These are phyloP conservation scores for Fusarium brachygibbosum DNA, from an alignment of 2,329 filamentous ascomycete genomes.

Conservation along the genomic window DNA sequence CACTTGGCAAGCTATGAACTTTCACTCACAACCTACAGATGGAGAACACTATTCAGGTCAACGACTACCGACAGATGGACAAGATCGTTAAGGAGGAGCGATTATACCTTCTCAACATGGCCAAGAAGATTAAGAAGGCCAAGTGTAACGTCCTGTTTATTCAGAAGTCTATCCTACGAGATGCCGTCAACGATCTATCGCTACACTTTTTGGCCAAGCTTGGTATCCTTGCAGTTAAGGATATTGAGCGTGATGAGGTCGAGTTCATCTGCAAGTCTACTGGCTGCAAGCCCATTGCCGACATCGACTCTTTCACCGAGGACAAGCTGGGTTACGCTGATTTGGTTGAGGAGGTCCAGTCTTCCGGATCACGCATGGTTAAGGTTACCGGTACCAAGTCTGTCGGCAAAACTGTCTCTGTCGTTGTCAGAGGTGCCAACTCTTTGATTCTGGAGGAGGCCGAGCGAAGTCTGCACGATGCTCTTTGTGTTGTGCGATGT, in stretches of 20 bases:
- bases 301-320: constrained; percentile 98
- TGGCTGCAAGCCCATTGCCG: constrained; percentile 98
- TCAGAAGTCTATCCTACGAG: constrained; percentile 97
- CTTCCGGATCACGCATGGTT: constrained; percentile 89
- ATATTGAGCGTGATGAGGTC: constrained; percentile 98
- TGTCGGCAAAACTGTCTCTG: constrained; percentile 88
- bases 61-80: constrained; percentile 99
- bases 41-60: constrained; percentile 99
- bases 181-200: constrained; percentile 97
- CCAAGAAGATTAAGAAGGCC: constrained; percentile 99
- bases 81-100: constrained; percentile 99
- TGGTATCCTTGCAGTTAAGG: constrained; percentile 95
- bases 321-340: constrained; percentile 97
- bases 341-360: constrained; percentile 91
- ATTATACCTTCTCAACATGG: constrained; percentile 97
- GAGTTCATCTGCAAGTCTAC: constrained; percentile 99
- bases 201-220: constrained; percentile 98
- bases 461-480: constrained; percentile 95
- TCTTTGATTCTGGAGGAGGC: constrained; percentile 95
- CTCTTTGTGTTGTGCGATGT: constrained; percentile 96
- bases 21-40: constrained; percentile 69
- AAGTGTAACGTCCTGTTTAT: constrained; percentile 99
- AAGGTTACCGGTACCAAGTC: constrained; percentile 94
- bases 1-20: not conserved
- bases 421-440: constrained; percentile 96